A percentile compares a stretch with the other conserved stretches of the same genome.
phyloP scores from a whole-genome alignment of 2,329 filamentous ascomycete species.

The Cladosporium oxysporum region DNA sequence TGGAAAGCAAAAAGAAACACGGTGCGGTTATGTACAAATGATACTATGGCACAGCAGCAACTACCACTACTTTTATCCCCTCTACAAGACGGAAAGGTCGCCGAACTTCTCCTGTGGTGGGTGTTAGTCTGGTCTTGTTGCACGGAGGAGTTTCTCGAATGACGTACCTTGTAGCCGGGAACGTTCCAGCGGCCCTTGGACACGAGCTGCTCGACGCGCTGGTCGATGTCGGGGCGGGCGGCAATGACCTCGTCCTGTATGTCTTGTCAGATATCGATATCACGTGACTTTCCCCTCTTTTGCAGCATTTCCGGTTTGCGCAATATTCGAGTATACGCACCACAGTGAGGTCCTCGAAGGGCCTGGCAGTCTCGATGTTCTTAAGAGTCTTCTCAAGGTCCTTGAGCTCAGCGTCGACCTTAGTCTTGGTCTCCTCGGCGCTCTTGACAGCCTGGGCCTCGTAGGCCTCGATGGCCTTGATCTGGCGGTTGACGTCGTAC shows the following conservation, averaged over 20 bases:
- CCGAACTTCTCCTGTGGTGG: conserved; percentile 89
- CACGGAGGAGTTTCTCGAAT: conserved; percentile 2
- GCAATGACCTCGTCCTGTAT: conserved; percentile 86
- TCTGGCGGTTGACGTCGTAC: conserved; percentile 89
- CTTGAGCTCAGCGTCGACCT: conserved; percentile 92
- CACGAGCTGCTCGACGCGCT: conserved; percentile 92
- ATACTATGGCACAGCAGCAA: conserved; percentile 26
- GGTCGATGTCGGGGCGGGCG: conserved; percentile 93
- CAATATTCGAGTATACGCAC: conserved; percentile 60
- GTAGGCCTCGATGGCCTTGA: conserved; percentile 98
- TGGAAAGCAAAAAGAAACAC: conserved; percentile 17
- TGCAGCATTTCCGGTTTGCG: conserved; percentile 8
- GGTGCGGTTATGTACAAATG: conserved; percentile 23
- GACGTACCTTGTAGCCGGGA: conserved; percentile 93
- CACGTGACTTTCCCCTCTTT: conserved; percentile 27
- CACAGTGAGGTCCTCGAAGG: conserved; percentile 96
- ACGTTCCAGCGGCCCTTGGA: conserved; percentile 98
- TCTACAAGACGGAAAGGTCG: conserved; percentile 90
- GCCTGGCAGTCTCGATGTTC: conserved; percentile 95
- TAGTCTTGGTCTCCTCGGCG: conserved; percentile 93
- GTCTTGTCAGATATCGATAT: conserved; percentile 27
- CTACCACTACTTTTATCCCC: conserved; percentile 36
- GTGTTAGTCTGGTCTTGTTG: conserved; percentile 47
- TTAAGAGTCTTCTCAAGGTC: conserved; percentile 91
- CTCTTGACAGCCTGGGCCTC: conserved; percentile 97